Evolutionary conservation across 305 asterid species (phyloP), one percentile per base, ranked within the genome.

Genomic region (Fraxinus sp.): DNA sequence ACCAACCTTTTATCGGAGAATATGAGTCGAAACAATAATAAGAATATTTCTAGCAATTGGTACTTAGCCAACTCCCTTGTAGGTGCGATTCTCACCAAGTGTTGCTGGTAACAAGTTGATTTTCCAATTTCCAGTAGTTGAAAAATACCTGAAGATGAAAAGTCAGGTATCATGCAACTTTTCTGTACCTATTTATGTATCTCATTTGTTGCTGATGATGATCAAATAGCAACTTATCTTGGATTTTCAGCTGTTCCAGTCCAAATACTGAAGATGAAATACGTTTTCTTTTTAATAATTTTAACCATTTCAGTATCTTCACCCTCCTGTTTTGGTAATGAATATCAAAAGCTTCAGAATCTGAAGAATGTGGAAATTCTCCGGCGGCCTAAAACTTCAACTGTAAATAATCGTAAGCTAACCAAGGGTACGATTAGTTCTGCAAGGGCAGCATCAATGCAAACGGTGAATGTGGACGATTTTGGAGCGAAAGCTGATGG

Each of bases 401-500:
- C 22, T 0, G 64, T 52, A 52, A 52, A n/a, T 52, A 52, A n/a
- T 52, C 73, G 35, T 70, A 70, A 70, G 39, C 75, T 70, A 4
- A 70, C 18, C 22, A 64, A 18, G 44, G 44, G 41, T 18, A 20
- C 11, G 24, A 14, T 6, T 7, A 24, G 13, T 64, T 26, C 16
- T 18, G 5, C 33, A 28, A 57, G 13, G 13, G 13, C 11, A 13
- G 11, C 2, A 81, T 37, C 66, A 14, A 22, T 11, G 8, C 33
- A 16, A 74, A 26, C 36, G 4, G 1, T 90, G 36, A 82, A 94
- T 85, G 88, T 93, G 26, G 94, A 94, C 22, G 83, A 77, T 77
- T 95, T 91, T 82, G 97, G 99, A 85, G 97, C 99, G 78, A 91
- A 83, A 85, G 93, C 90, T n/a, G 93, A 94, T 30, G 92, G 89